Conservation (phyloP, 2,329 filamentous ascomycete species). For the Neonectria ditissima region DNA sequence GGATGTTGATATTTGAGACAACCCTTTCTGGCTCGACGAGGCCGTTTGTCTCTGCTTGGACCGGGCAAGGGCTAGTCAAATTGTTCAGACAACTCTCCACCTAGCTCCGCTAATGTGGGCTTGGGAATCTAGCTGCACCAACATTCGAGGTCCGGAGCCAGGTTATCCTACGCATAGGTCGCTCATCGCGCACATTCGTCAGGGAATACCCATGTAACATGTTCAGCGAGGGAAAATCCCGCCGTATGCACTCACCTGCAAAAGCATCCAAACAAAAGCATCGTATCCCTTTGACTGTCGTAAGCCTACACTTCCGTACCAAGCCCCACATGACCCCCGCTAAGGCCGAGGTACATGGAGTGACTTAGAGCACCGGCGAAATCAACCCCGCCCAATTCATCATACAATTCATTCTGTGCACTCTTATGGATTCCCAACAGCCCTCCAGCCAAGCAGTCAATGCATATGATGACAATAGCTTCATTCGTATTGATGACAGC, state of each 20-base stretch:
- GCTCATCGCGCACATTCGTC: conserved; percentile 7
- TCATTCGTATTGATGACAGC: too few relatives aligned
- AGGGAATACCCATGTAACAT: conserved; percentile 7
- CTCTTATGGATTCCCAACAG: too few relatives aligned
- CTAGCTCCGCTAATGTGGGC: conserved; percentile 12
- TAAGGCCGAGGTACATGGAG: too few relatives aligned
- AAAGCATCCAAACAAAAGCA: conserved; percentile 12
- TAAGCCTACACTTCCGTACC: too few relatives aligned
- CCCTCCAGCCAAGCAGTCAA: too few relatives aligned
- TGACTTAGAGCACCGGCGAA: too few relatives aligned
- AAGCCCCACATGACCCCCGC: too few relatives aligned
- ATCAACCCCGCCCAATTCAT: too few relatives aligned
- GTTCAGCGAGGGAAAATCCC: neutral
- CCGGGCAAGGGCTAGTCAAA: conserved; percentile 16
- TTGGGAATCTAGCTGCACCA: conserved; percentile 12
- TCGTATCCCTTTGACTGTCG: neutral
- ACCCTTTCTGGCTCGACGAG: conserved; percentile 9
- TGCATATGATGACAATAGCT: too few relatives aligned
- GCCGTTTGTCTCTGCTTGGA: conserved; percentile 23
- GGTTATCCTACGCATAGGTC: neutral
- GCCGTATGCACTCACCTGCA: conserved; percentile 11
- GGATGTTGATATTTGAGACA: conserved; percentile 24
- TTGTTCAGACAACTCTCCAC: conserved; percentile 17
- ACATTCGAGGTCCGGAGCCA: conserved; percentile 9
- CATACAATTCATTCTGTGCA: too few relatives aligned